Base-by-base conservation (phyloP, 257 asterid species). In the Catharanthus roseus region DNA sequence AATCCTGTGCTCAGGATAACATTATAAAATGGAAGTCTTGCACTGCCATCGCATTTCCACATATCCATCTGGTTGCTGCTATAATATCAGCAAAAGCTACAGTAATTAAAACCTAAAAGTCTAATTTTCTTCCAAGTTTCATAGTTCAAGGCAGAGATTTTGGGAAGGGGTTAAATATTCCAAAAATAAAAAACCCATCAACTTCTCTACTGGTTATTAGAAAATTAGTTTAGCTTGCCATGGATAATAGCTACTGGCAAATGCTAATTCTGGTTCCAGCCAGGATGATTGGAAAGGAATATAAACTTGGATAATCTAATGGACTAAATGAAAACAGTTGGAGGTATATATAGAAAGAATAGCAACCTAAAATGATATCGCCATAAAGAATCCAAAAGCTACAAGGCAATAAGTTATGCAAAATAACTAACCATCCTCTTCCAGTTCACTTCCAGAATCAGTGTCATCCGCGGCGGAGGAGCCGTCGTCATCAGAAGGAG, bases 371-470 rank as follows among this genome's bases (percentile, higher is more conserved):
- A 42, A 42, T 42, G 11, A 42, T 7, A 45, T n/a, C n/a, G n/a
- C n/a, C n/a, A 11, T 1, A 12, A 4, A 11, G 15, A 0, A 45
- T 11, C 24, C 5, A 61, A 33, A 33, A 33, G 5, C 28, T 69
- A 10, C 5, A 1, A 10, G n/a, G 31, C 10, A 38, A 54, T 1
- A 4, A 64, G 38, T 18, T 5, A 12, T n/a, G 23, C 6, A 13
- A 42, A 21, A 38, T 0, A 33, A 81, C 90, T 70, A 2, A 93
- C 99, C 97, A 60, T 93, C 96, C 81, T 93, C 99, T 77, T 93
- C 99, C 51, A 91, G 89, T 23, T 91, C 99, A 79, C 99, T 89
- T 68, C 95, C 99, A 82, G 90, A 81, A 74, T 86, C 96, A 49
- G 87, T 16, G 1, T 62, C 47, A 1, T 84, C 71, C 9, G 72